These are phyloP conservation scores for Ricinus communis DNA, from an alignment of 345 rosid genomes.

Conservation along the genomic window DNA sequence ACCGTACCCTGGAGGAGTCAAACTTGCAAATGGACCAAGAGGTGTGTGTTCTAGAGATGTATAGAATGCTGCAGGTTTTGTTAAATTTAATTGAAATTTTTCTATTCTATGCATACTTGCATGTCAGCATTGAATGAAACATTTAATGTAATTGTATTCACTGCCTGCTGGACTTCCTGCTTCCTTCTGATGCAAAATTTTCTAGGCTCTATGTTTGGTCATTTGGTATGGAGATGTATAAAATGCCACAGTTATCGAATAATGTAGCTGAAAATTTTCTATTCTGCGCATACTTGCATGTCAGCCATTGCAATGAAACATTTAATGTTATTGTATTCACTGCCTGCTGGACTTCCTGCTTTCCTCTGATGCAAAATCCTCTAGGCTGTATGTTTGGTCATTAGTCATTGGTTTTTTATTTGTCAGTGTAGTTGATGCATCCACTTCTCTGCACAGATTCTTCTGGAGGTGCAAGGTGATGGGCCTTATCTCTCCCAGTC, in stretches of 20 bases:
- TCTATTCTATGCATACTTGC: not conserved
- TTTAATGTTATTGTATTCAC: not conserved
- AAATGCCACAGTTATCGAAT: too few species aligned
- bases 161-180: not conserved
- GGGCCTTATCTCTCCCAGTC: constrained; percentile 37
- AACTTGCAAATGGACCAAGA: constrained; percentile 80
- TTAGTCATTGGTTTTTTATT: not conserved
- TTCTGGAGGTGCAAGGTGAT: constrained; percentile 63
- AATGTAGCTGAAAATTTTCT: not conserved
- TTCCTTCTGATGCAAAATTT: not conserved
- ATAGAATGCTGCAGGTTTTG: not conserved
- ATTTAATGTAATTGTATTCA: not conserved
- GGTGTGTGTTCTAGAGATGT: constrained; percentile 41
- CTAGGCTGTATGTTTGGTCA: not conserved
- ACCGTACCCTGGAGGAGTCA: constrained; percentile 57
- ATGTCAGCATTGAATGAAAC: not conserved
- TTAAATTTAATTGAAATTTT: not conserved
- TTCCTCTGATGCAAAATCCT: not conserved
- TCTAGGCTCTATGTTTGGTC: not conserved
- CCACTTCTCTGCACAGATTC: constrained; percentile 53
- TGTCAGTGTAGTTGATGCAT: constrained; percentile 15
- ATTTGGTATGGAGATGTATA: too few species aligned
- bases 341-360: not conserved
- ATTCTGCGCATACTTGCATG: not conserved
- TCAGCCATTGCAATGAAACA: not conserved